Conservation (phyloP, 306 rosid species). For the Cotoneaster glaucophyllus region DNA sequence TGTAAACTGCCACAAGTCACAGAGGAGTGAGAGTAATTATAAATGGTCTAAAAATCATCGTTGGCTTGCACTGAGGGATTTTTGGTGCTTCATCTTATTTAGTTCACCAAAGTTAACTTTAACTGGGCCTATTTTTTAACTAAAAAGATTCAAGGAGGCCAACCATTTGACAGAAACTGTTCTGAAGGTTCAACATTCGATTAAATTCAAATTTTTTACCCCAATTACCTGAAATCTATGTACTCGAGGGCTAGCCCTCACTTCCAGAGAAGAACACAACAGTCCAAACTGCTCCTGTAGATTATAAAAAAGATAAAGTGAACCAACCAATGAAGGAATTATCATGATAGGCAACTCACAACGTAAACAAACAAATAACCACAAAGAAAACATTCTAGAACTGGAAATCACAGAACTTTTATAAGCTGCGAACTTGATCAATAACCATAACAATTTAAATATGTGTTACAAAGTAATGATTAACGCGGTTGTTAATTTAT, state of each 20-base stretch:
- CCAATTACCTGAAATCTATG: constrained; percentile 75
- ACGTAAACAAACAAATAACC: constrained; percentile 4
- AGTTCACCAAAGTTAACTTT: not conserved
- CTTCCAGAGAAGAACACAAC: constrained; percentile 36
- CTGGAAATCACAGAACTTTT: not conserved
- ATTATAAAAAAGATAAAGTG: constrained; percentile 2
- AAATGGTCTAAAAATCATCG: not conserved
- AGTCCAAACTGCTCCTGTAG: constrained; percentile 65
- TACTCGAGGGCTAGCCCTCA: constrained; percentile 43
- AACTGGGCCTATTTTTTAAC: not conserved
- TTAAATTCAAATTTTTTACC: not conserved
- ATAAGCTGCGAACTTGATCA: not conserved
- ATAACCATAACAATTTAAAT: not conserved
- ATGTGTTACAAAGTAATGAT: not conserved
- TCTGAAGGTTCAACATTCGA: not conserved
- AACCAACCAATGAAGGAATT: constrained; percentile 17
- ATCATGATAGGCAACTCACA: not conserved
- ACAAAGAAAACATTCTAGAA: not conserved
- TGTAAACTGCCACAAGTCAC: not conserved
- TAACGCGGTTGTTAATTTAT: not conserved
- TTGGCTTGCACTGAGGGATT: not conserved
- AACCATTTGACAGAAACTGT: not conserved
- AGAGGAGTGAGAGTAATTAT: not conserved
- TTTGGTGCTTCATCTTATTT: not conserved
- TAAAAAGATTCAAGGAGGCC: not conserved